A percentile compares a stretch with the other conserved stretches of the same genome.
Evolutionary conservation across 768 basidiomycete species (phyloP).

Genomic region (Pleurotus eryngii): DNA sequence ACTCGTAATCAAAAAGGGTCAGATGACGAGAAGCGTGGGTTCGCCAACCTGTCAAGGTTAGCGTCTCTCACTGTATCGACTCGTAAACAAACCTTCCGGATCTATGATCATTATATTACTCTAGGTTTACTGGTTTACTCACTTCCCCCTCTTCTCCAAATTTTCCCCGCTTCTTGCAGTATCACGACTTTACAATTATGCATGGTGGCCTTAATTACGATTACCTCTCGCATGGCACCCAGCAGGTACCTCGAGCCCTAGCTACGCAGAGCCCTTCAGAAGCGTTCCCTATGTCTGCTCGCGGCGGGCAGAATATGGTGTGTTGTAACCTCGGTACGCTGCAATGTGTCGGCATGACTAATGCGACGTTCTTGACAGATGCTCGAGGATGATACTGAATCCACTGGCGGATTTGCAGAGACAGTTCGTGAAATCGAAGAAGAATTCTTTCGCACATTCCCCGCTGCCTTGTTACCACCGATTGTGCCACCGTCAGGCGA

Average conservation of each 20-base stretch:
- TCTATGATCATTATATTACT: slow-evolving; percentile 7
- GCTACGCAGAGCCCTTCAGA: slow-evolving; percentile 1
- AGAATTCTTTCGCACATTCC: slow-evolving; percentile 2
- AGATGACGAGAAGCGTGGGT: slow-evolving; percentile 9
- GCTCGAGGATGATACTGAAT: not conserved
- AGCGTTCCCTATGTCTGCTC: not conserved
- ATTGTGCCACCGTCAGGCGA: not conserved
- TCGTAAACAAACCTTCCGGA: slow-evolving; percentile 1
- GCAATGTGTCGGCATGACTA: not conserved
- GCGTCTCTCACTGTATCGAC: not conserved
- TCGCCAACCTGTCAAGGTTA: slow-evolving; percentile 5
- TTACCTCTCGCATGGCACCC: slow-evolving; percentile 1
- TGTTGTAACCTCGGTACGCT: not conserved
- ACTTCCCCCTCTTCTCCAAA: not conserved
- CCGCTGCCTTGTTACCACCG: not conserved
- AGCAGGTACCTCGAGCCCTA: slow-evolving; percentile 1
- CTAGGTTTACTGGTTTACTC: not conserved
- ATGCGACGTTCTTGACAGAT: not conserved
- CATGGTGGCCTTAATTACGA: too few species aligned
- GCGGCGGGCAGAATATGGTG: not conserved
- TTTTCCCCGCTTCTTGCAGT: not conserved
- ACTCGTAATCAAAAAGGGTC: slow-evolving; percentile 7
- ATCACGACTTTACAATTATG: not conserved
- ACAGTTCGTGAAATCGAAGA: slow-evolving; percentile 1
- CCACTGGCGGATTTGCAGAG: slow-evolving; percentile 1